These are phyloP conservation scores for Acanthamoeba triangularis DNA, from an alignment of 208 protist genomes.

Conservation along the genomic window DNA sequence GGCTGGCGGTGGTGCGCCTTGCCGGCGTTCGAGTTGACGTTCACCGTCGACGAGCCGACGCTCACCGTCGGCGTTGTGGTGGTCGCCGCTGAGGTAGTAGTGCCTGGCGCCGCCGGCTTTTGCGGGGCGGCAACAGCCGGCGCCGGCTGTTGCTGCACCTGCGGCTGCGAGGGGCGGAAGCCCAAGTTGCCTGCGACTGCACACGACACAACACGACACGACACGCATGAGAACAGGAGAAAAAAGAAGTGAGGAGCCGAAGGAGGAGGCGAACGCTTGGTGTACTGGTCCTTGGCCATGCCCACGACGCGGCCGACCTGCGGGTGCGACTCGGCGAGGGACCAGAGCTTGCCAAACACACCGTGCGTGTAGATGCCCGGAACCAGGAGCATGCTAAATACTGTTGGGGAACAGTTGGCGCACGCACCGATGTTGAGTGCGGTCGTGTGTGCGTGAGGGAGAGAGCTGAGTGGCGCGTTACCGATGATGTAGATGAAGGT, in stretches of 20 bases:
- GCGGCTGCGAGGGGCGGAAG: background rate
- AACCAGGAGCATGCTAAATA: background rate
- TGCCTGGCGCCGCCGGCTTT: too few species aligned
- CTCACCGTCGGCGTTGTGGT: background rate
- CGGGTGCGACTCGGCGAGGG: background rate
- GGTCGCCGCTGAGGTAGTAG: background rate
- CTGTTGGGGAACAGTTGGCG: background rate
- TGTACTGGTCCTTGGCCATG: background rate
- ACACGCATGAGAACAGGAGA: background rate
- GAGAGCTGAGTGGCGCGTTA: background rate
- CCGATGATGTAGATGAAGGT: constrained; percentile 23
- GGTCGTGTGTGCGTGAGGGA: background rate
- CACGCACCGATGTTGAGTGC: background rate
- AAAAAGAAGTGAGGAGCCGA: background rate
- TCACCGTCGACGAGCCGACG: background rate
- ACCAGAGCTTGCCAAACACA: constrained; percentile 33
- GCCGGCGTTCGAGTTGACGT: background rate
- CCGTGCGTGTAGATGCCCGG: constrained; percentile 49
- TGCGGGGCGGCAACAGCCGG: background rate
- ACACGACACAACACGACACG: background rate
- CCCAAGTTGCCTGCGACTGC: background rate
- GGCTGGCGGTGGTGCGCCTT: background rate
- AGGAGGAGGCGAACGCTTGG: background rate
- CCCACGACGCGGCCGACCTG: background rate
- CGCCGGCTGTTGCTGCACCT: background rate